Percentiles rank a stretch among this genome's conserved stretches.
Conservation (phyloP, 2,329 filamentous ascomycete species). For the Akanthomyces lecanii region DNA sequence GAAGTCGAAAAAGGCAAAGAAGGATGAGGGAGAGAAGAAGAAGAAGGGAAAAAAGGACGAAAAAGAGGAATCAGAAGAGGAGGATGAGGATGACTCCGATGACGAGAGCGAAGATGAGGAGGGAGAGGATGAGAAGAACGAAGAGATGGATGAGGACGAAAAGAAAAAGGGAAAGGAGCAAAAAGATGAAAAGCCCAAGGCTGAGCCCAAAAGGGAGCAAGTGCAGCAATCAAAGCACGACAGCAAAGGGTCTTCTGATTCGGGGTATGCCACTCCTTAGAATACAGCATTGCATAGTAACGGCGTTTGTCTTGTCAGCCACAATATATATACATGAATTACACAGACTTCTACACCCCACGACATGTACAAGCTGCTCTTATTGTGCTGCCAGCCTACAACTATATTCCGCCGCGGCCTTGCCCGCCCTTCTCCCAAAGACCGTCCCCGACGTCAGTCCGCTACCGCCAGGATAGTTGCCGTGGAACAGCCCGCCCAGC, state of each 20-base stretch:
- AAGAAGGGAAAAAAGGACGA: background rate
- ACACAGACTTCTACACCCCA: too few relatives aligned
- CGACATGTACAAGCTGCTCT: too few relatives aligned
- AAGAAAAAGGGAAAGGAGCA: conserved; percentile 26
- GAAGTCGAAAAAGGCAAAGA: conserved; percentile 22
- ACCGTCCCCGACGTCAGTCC: conserved; percentile 58
- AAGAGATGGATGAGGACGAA: conserved; percentile 29
- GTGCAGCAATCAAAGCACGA: background rate
- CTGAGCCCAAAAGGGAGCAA: conserved; percentile 19
- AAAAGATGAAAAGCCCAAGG: conserved; percentile 21
- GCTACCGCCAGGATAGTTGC: conserved; percentile 60
- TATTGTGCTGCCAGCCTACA: background rate
- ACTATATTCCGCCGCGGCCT: conserved; percentile 26
- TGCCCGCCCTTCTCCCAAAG: conserved; percentile 41
- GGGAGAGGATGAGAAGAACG: conserved; percentile 23
- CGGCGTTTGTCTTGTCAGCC: background rate
- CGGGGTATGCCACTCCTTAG: conserved; percentile 8
- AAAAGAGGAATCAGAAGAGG: conserved; percentile 15
- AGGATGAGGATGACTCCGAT: background rate
- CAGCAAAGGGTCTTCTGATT: conserved; percentile 2
- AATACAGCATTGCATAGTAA: background rate
- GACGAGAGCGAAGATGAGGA: background rate
- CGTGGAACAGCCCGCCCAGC: conserved; percentile 60
- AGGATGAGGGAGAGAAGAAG: conserved; percentile 17
- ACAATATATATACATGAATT: background rate